Evolutionary conservation across 2,329 filamentous ascomycete species (phyloP).

Genomic region (Ceratocystis harringtonii): DNA sequence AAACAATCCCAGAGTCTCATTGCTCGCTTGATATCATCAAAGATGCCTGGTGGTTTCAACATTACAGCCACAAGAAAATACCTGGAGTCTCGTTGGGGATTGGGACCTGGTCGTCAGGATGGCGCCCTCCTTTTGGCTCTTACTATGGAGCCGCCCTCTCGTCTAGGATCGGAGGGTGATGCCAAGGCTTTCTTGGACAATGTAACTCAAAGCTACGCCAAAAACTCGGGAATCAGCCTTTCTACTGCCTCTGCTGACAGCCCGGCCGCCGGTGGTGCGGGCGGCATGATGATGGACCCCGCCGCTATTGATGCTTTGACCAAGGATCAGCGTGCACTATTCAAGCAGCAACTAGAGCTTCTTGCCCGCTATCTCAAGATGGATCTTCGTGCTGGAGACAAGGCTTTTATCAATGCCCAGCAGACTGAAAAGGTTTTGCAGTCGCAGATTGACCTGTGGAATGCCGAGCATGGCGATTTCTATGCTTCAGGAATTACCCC

Average conservation of each 20-base stretch:
- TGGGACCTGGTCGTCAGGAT: constrained; percentile 76
- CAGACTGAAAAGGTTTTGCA: constrained; percentile 79
- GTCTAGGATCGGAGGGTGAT: constrained; percentile 77
- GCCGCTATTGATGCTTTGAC: constrained; percentile 92
- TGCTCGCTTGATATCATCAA: constrained; percentile 88
- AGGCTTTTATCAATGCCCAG: constrained; percentile 71
- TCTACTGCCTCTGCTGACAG: constrained; percentile 62
- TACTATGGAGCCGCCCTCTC: constrained; percentile 80
- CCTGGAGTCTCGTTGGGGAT: constrained; percentile 82
- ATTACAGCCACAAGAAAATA: constrained; percentile 94
- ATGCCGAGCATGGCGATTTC: constrained; percentile 86
- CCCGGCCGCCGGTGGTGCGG: constrained; percentile 51
- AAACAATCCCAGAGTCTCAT: constrained; percentile 91
- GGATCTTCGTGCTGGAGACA: constrained; percentile 91
- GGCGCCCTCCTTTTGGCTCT: constrained; percentile 75
- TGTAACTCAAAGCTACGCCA: constrained; percentile 77
- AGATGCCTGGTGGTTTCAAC: constrained; percentile 99
- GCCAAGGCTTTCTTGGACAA: constrained; percentile 87
- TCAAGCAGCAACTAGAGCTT: constrained; percentile 96
- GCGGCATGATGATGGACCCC: constrained; percentile 98
- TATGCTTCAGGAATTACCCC: constrained; percentile 92
- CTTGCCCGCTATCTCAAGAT: constrained; percentile 94
- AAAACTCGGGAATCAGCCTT: constrained; percentile 67
- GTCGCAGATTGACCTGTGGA: constrained; percentile 88
- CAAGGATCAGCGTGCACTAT: constrained; percentile 87